phyloP scores from a whole-genome alignment of 805 yeast genomes.

The Kuraishia ogatae region DNA sequence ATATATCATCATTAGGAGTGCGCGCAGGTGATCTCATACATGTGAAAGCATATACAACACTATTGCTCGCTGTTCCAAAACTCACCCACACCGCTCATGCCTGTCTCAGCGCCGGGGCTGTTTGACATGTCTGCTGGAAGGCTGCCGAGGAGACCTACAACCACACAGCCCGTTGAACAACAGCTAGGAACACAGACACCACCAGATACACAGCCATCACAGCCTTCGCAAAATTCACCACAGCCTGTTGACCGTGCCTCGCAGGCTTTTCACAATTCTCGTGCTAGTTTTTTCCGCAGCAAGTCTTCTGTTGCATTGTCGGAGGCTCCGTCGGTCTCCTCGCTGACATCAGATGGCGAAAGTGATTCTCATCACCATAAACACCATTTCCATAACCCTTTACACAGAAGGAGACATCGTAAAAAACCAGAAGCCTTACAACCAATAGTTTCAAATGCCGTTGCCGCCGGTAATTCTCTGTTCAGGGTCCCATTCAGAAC shows the following conservation, averaged over 20 bases:
- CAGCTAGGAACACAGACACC: background rate
- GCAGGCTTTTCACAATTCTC: background rate
- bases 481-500: background rate
- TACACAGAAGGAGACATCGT: background rate
- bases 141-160: background rate
- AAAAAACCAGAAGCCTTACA: background rate
- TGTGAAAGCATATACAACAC: background rate
- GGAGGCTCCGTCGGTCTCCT: background rate
- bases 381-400: background rate
- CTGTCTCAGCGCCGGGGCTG: background rate
- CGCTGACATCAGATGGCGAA: background rate
- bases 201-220: background rate
- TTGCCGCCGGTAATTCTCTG: background rate
- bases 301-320: background rate
- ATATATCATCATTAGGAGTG: too few species aligned
- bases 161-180: background rate
- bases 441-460: background rate
- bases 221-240: background rate
- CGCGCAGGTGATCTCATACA: background rate
- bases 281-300: background rate
- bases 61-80: too few species aligned
- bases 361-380: background rate
- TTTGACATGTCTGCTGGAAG: background rate
- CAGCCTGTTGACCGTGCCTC: background rate
- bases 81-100: background rate